Conservation (phyloP, 352 stramenopile genomes). For the Phytophthora pisi region DNA sequence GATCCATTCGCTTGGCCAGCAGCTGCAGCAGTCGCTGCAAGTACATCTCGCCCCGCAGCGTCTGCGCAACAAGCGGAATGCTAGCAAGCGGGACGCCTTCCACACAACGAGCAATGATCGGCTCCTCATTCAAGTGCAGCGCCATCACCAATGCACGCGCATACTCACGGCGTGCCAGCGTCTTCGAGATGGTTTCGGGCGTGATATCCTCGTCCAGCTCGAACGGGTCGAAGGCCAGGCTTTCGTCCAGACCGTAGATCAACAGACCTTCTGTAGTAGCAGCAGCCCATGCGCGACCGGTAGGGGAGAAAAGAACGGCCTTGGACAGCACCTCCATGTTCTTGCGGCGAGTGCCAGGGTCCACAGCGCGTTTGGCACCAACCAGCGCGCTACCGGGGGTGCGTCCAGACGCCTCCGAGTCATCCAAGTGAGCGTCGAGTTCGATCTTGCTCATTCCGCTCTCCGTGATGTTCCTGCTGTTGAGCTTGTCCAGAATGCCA, state of each 20-base stretch:
- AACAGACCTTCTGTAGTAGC: conserved; percentile 98
- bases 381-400: conserved; percentile 62
- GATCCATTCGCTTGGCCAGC: conserved; percentile 92
- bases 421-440: conserved; percentile 71
- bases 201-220: conserved; percentile 98
- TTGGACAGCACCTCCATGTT: conserved; percentile 90
- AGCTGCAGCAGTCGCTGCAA: conserved; percentile 93
- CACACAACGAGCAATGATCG: conserved; percentile 91
- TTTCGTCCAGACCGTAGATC: conserved; percentile 97
- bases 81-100: conserved; percentile 90
- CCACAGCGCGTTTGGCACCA: conserved; percentile 89
- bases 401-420: conserved; percentile 33
- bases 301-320: conserved; percentile 97
- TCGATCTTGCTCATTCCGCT: conserved; percentile 72
- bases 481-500: conserved; percentile 97
- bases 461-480: conserved; percentile 88
- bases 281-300: conserved; percentile 95
- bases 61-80: conserved; percentile 91
- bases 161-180: conserved; percentile 90
- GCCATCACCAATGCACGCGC: conserved; percentile 95
- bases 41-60: conserved; percentile 89
- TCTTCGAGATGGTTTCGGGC: conserved; percentile 90
- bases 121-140: conserved; percentile 96
- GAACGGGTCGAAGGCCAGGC: conserved; percentile 98
- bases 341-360: conserved; percentile 90